Evolutionary conservation across 2,329 filamentous ascomycete genomes (phyloP).

Genomic region (Sporothrix variecibatus): DNA sequence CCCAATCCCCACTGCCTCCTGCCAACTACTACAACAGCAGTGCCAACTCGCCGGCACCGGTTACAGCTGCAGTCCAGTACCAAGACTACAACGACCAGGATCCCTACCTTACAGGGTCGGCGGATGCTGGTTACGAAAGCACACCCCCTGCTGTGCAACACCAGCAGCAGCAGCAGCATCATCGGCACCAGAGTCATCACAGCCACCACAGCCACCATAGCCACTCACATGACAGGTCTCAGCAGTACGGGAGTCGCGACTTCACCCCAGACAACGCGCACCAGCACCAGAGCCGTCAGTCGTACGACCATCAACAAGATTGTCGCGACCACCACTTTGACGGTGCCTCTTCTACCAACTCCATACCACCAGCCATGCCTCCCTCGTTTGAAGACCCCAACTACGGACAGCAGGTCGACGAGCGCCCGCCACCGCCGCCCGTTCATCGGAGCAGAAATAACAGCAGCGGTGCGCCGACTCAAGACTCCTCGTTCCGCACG

Average conservation of each 20-base stretch:
- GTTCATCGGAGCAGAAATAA: constrained; percentile 54
- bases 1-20: constrained; percentile 40
- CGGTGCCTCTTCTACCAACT: constrained; percentile 10
- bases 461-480: constrained; percentile 41
- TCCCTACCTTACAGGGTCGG: constrained; percentile 11
- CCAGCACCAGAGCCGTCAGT: constrained; percentile 8
- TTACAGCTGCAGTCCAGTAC: constrained; percentile 20
- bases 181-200: constrained; percentile 8
- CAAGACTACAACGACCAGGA: constrained; percentile 26
- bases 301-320: constrained; percentile 40
- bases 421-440: constrained; percentile 58
- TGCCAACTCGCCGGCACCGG: constrained; percentile 14
- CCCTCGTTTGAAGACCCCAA: constrained; percentile 18
- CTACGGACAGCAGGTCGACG: constrained; percentile 33
- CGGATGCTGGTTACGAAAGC: constrained; percentile 52
- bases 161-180: constrained; percentile 17
- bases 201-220: constrained; percentile 25
- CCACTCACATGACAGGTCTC: constrained; percentile 23
- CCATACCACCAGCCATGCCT: neutral
- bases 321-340: constrained; percentile 37
- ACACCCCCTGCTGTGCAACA: constrained; percentile 39
- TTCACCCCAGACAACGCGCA: constrained; percentile 8
- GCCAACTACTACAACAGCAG: constrained; percentile 18
- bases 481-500: constrained; percentile 46
- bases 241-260: constrained; percentile 22